Conservation (phyloP, 805 yeast species). For the Metschnikowia aberdeeniae region DNA sequence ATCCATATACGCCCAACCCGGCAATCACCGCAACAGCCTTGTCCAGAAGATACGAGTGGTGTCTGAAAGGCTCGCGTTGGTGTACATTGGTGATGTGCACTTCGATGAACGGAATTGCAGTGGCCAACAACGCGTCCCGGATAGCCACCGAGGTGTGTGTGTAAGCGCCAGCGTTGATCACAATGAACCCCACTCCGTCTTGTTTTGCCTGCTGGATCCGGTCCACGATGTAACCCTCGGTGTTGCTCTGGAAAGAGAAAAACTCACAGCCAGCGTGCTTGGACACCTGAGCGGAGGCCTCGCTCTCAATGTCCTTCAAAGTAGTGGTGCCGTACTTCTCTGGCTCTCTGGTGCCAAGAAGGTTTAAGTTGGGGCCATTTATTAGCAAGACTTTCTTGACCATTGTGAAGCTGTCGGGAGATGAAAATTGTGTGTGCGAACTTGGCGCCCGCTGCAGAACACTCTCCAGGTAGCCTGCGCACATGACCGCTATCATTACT, state of each 20-base stretch:
- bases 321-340: conserved; percentile 49
- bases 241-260: conserved; percentile 38
- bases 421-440: neutral
- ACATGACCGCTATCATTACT: conserved; percentile 1
- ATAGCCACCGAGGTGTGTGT: conserved; percentile 50
- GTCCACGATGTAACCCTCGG: conserved; percentile 46
- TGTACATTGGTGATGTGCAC: conserved; percentile 51
- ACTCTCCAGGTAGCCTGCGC: neutral
- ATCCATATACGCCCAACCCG: conserved; percentile 42
- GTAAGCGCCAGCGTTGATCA: conserved; percentile 51
- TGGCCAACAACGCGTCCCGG: conserved; percentile 47
- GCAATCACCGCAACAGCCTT: conserved; percentile 45
- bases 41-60: conserved; percentile 45
- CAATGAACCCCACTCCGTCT: conserved; percentile 42
- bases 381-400: conserved; percentile 42
- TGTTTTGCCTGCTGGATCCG: conserved; percentile 44
- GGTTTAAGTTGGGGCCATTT: conserved; percentile 49
- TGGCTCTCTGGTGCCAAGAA: conserved; percentile 43
- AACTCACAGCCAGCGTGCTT: conserved; percentile 31
- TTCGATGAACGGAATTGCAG: conserved; percentile 47
- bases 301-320: conserved; percentile 39
- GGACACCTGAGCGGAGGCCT: conserved; percentile 30
- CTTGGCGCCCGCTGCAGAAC: neutral
- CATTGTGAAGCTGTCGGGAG: conserved; percentile 18
- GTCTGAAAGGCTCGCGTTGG: conserved; percentile 49